phyloP scores from a whole-genome alignment of 2,329 filamentous ascomycete species.

The Calonectria leucothoes region DNA sequence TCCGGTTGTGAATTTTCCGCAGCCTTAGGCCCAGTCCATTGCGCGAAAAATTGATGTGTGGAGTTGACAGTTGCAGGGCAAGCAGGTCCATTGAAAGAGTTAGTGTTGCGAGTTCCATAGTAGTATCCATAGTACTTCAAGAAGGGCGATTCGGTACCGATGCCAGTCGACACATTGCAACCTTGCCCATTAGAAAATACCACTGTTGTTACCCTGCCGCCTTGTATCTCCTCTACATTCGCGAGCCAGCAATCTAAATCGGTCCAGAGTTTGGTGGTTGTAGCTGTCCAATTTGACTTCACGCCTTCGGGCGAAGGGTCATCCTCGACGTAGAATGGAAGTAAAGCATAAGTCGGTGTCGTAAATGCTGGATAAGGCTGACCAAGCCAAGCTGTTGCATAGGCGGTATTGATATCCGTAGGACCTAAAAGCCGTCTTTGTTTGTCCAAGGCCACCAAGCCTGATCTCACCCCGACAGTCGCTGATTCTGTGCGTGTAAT shows the following conservation, averaged over 20 bases:
- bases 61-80: conserved; percentile 47
- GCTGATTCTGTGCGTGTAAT: conserved; percentile 37
- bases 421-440: conserved; percentile 44
- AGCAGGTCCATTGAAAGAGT: conserved; percentile 42
- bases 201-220: not conserved
- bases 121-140: conserved; percentile 58
- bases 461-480: conserved; percentile 12
- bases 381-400: conserved; percentile 58
- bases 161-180: conserved; percentile 47
- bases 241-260: conserved; percentile 53
- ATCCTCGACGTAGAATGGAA: conserved; percentile 52
- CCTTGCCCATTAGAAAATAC: conserved; percentile 53
- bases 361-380: conserved; percentile 58
- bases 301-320: not conserved
- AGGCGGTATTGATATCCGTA: conserved; percentile 56
- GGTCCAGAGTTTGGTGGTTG: conserved; percentile 48
- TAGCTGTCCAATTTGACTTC: conserved; percentile 42
- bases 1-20: conserved; percentile 1
- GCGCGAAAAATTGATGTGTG: conserved; percentile 52
- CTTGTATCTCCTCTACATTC: not conserved
- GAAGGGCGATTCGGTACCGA: conserved; percentile 1
- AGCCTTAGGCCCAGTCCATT: conserved; percentile 25
- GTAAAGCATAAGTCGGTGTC: conserved; percentile 52
- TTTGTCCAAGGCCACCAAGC: conserved; percentile 31
- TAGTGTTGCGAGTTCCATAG: conserved; percentile 45